A percentile compares a stretch with the other conserved stretches of the same genome.
These are phyloP conservation scores for Solanum tacnaense DNA, from an alignment of 257 asterid genomes.

Conservation along the genomic window DNA sequence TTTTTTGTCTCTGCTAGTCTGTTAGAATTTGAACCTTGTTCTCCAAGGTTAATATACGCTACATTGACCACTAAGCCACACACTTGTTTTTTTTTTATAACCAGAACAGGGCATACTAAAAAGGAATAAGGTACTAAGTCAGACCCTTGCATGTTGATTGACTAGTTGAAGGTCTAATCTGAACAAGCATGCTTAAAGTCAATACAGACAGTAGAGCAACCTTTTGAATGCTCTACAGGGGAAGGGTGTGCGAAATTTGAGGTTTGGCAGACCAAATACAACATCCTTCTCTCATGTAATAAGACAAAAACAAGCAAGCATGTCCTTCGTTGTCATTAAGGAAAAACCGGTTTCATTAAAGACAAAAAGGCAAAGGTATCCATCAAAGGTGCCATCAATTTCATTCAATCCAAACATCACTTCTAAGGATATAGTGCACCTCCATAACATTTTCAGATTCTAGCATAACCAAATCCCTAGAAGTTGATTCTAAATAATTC, in stretches of 20 bases:
- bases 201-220: not conserved
- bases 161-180: not conserved
- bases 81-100: not conserved
- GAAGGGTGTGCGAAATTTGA: not conserved
- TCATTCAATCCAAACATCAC: not conserved
- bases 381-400: not conserved
- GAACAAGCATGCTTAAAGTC: not conserved
- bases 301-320: not conserved
- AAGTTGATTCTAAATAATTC: not conserved
- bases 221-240: not conserved
- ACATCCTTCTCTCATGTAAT: not conserved
- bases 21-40: not conserved
- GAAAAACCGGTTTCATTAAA: not conserved
- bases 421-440: not conserved
- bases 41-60: not conserved
- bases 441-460: not conserved
- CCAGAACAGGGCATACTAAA: not conserved
- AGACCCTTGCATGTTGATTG: not conserved
- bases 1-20: not conserved
- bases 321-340: not conserved
- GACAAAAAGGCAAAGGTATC: not conserved
- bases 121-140: not conserved
- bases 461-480: not conserved
- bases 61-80: not conserved
- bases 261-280: not conserved